Percentiles rank a stretch among this genome's conserved stretches.
phyloP scores from a whole-genome alignment of 371 early-diverging fungal species.

The Lichtheimia hyalospora region DNA sequence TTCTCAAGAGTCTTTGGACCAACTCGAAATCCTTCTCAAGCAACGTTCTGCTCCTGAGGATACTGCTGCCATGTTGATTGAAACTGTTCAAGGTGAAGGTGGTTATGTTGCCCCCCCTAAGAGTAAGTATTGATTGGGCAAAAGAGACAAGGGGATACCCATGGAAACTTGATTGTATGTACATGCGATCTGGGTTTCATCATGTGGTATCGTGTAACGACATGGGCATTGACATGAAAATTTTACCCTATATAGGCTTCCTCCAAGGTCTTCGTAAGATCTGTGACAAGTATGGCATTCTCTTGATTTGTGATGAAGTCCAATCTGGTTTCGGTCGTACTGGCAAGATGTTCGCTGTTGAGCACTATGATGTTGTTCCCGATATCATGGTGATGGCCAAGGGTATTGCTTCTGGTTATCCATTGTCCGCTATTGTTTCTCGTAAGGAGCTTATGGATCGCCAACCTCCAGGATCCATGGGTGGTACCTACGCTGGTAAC shows the following conservation, averaged over 20 bases:
- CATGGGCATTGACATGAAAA: neutral
- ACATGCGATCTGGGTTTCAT: too few species aligned
- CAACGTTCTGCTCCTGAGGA: conserved; percentile 49
- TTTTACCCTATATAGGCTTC: conserved; percentile 31
- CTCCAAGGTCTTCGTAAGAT: conserved; percentile 60
- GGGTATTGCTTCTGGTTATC: conserved; percentile 53
- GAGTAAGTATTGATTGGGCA: conserved; percentile 23
- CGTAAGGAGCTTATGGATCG: conserved; percentile 39
- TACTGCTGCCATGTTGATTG: conserved; percentile 78
- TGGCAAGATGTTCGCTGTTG: conserved; percentile 43
- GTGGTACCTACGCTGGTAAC: conserved; percentile 54
- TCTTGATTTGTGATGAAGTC: conserved; percentile 36
- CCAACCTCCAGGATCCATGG: conserved; percentile 46
- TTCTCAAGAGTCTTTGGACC: conserved; percentile 45
- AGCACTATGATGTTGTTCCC: conserved; percentile 35
- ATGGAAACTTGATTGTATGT: neutral
- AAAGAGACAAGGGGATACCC: neutral
- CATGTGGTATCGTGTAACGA: too few species aligned
- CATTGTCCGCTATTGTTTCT: conserved; percentile 46
- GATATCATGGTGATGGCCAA: conserved; percentile 56
- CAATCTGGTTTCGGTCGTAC: conserved; percentile 37
- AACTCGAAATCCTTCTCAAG: conserved; percentile 49
- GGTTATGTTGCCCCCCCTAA: conserved; percentile 75
- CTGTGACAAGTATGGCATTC: conserved; percentile 52
- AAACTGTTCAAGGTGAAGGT: conserved; percentile 85